phyloP scores from a whole-genome alignment of 148 eudicot genomes.

The Gaultheria prostrata region DNA sequence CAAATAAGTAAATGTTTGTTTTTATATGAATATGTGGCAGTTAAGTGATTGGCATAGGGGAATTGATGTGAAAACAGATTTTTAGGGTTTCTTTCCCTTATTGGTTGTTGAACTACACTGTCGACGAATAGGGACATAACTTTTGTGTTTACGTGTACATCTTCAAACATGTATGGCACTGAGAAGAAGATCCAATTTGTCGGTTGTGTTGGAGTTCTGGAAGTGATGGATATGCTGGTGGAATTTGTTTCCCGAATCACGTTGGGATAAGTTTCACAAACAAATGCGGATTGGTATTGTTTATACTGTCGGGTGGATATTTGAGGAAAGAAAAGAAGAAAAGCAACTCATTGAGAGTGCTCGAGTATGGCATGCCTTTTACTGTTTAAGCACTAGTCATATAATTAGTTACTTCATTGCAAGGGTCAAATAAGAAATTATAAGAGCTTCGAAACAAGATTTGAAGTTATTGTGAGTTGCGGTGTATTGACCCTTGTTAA shows the following conservation, averaged over 20 bases:
- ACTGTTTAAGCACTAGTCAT: not conserved
- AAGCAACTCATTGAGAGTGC: not conserved
- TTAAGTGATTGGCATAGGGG: not conserved
- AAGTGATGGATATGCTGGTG: not conserved
- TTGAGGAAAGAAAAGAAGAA: not conserved
- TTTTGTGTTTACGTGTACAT: not conserved
- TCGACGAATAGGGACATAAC: not conserved
- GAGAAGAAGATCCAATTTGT: not conserved
- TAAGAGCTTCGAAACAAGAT: not conserved
- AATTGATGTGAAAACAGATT: not conserved
- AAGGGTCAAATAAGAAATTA: not conserved
- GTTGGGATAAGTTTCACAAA: not conserved
- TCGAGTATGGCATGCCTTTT: not conserved
- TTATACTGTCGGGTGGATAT: not conserved
- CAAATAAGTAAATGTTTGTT: not conserved
- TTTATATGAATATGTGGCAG: not conserved
- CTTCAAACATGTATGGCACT: not conserved
- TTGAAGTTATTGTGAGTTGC: not conserved
- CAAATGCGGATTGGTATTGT: not conserved
- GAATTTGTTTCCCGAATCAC: not conserved
- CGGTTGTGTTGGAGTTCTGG: not conserved
- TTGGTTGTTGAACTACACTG: not conserved
- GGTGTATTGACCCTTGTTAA: not conserved
- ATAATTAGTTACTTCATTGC: not conserved
- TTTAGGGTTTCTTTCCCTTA: not conserved